phyloP scores from a whole-genome alignment of 1,284 basidiomycete genomes.

The Cryptococcus sp. region DNA sequence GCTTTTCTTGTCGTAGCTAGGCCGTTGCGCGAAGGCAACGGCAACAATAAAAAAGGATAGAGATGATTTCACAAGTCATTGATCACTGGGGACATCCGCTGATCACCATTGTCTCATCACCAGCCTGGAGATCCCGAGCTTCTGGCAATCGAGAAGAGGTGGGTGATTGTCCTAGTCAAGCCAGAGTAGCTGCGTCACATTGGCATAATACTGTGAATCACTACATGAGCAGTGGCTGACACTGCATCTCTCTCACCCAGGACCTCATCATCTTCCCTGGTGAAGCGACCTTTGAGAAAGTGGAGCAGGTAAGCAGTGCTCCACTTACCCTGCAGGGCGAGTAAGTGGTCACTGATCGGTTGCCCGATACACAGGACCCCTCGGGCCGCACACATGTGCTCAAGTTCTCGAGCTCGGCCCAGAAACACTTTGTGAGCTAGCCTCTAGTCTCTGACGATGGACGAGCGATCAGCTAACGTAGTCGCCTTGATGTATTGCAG shows the following conservation, averaged over 20 bases:
- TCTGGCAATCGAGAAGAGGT: constrained; percentile 43
- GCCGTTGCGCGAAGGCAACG: no score
- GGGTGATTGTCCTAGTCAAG: constrained; percentile 5
- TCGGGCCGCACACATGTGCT: constrained; percentile 49
- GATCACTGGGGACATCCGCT: no score
- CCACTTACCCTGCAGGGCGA: not conserved
- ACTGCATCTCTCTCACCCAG: constrained; percentile 15
- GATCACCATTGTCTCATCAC: not conserved
- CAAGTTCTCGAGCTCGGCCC: constrained; percentile 49
- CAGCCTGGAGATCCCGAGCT: constrained; percentile 46
- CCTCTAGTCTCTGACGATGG: not conserved
- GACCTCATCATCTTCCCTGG: constrained; percentile 53
- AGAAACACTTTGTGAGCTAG: constrained; percentile 46
- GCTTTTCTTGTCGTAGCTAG: no score
- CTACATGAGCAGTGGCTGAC: not conserved
- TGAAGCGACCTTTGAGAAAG: constrained; percentile 49
- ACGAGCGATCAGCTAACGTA: not conserved
- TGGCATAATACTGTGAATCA: no score
- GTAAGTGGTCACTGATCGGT: not conserved
- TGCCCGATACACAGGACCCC: constrained; percentile 29
- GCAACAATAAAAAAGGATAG: no score
- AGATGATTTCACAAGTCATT: no score
- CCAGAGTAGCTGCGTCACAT: not conserved
- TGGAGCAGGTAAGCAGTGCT: constrained; percentile 33
- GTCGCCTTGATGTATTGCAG: constrained; percentile 22